These are phyloP conservation scores for Chytridium lagenaria DNA, from an alignment of 371 early-diverging fungal genomes.

Conservation along the genomic window DNA sequence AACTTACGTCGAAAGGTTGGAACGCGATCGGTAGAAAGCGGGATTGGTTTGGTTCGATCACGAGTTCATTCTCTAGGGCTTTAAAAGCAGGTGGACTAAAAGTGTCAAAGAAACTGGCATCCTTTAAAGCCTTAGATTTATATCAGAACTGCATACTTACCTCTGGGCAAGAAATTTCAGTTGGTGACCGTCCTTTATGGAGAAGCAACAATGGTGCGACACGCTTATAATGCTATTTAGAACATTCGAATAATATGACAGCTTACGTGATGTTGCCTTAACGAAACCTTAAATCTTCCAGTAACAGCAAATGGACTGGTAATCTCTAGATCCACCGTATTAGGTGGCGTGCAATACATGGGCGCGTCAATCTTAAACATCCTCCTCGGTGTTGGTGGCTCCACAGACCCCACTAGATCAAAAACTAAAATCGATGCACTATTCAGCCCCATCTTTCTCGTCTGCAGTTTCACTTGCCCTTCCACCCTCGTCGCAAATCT, in stretches of 20 bases:
- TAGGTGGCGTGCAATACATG: constrained; percentile 51
- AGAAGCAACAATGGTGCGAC: constrained; percentile 20
- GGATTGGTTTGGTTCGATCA: constrained; percentile 37
- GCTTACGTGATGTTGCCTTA: constrained; percentile 38
- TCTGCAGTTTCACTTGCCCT: constrained; percentile 38
- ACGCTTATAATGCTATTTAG: constrained; percentile 6
- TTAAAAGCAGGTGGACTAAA: constrained; percentile 40
- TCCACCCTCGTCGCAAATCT: constrained; percentile 39
- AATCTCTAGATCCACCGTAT: constrained; percentile 38
- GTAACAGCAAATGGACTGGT: constrained; percentile 43
- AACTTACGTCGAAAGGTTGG: constrained; percentile 50
- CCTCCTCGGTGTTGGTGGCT: constrained; percentile 36
- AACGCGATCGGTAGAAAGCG: constrained; percentile 37
- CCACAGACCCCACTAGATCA: constrained; percentile 38
- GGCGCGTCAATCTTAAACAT: constrained; percentile 41
- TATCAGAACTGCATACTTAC: constrained; percentile 4
- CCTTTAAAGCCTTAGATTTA: constrained; percentile 3
- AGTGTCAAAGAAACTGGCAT: constrained; percentile 13
- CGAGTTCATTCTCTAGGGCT: constrained; percentile 15
- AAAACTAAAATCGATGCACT: constrained; percentile 47
- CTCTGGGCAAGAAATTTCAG: constrained; percentile 19
- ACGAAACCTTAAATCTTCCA: constrained; percentile 42
- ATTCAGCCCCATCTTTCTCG: constrained; percentile 49
- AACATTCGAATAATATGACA: constrained; percentile 7
- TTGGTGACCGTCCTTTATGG: constrained; percentile 15